Percentiles rank a stretch among this genome's conserved stretches.
These are phyloP conservation scores for Triticum urartu DNA, from an alignment of 176 grass and related monocot species.

Conservation along the genomic window DNA sequence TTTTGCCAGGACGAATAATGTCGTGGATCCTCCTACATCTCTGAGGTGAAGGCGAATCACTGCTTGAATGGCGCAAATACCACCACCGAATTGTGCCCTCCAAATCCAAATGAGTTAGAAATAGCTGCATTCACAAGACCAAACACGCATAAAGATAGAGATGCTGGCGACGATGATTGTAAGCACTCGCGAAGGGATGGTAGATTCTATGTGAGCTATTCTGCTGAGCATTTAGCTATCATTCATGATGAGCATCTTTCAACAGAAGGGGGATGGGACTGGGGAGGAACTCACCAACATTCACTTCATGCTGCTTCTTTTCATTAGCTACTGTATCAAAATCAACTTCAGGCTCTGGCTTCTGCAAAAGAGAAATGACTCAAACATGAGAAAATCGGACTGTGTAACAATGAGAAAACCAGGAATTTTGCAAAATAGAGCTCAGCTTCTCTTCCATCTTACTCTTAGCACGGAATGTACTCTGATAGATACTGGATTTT, in stretches of 20 bases:
- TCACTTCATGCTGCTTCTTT: slow-evolving; percentile 60
- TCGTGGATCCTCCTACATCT: not conserved
- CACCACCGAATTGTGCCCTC: slow-evolving; percentile 63
- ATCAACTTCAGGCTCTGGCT: slow-evolving; percentile 51
- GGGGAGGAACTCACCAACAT: slow-evolving; percentile 44
- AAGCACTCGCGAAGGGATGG: not conserved
- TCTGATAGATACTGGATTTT: not conserved
- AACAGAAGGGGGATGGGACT: not conserved
- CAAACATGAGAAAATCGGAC: not conserved
- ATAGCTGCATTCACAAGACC: slow-evolving; percentile 39
- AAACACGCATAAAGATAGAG: slow-evolving; percentile 3
- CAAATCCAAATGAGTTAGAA: slow-evolving; percentile 69
- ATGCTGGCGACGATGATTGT: not conserved
- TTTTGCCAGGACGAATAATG: too few species aligned
- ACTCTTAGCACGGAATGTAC: not conserved
- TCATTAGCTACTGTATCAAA: slow-evolving; percentile 60
- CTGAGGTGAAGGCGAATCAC: slow-evolving; percentile 24
- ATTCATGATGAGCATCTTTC: slow-evolving; percentile 1
- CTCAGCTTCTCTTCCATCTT: not conserved
- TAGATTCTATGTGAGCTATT: not conserved
- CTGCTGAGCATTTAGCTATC: not conserved
- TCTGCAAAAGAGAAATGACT: slow-evolving; percentile 26
- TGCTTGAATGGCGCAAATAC: slow-evolving; percentile 60
- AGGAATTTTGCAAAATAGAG: not conserved
- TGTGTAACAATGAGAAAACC: not conserved